These are phyloP conservation scores for Macrophomina phaseolina DNA, from an alignment of 2,329 filamentous ascomycete species.

Conservation along the genomic window DNA sequence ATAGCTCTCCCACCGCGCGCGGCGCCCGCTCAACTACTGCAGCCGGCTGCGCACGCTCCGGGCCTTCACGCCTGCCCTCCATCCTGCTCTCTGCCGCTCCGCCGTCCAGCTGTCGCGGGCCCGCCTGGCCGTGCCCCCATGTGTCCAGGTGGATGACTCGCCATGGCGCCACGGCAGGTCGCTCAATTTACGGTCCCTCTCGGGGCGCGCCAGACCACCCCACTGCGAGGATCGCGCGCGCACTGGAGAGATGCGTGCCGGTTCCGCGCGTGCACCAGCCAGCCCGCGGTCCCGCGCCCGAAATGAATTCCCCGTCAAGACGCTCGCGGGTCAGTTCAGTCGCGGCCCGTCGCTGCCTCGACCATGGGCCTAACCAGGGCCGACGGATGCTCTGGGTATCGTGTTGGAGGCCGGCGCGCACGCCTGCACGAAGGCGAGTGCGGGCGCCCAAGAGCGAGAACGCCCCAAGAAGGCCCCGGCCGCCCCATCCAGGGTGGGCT, in stretches of 20 bases:
- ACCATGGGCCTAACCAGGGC: neutral
- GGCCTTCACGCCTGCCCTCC: neutral
- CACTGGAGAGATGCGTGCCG: too few relatives aligned
- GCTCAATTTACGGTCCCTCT: neutral
- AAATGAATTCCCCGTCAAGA: constrained; percentile 17
- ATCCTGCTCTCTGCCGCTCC: too few relatives aligned
- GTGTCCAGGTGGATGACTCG: constrained; percentile 3
- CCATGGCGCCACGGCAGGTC: neutral
- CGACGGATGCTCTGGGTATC: too few relatives aligned
- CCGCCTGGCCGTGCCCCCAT: neutral
- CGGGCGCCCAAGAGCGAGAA: too few relatives aligned
- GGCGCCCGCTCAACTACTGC: neutral
- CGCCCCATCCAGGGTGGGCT: neutral
- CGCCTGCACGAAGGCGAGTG: neutral
- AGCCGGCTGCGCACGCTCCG: neutral
- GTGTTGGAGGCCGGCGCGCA: too few relatives aligned
- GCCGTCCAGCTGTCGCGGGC: neutral
- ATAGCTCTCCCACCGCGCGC: too few relatives aligned
- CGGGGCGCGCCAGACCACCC: neutral
- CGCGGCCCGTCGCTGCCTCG: constrained; percentile 2
- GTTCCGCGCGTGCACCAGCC: too few relatives aligned
- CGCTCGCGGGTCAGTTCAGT: neutral
- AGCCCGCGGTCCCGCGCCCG: neutral
- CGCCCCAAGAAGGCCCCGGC: too few relatives aligned
- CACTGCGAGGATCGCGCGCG: neutral